Evolutionary conservation across 805 yeast genomes (phyloP).

Genomic region (Yamadazyma endophytica): DNA sequence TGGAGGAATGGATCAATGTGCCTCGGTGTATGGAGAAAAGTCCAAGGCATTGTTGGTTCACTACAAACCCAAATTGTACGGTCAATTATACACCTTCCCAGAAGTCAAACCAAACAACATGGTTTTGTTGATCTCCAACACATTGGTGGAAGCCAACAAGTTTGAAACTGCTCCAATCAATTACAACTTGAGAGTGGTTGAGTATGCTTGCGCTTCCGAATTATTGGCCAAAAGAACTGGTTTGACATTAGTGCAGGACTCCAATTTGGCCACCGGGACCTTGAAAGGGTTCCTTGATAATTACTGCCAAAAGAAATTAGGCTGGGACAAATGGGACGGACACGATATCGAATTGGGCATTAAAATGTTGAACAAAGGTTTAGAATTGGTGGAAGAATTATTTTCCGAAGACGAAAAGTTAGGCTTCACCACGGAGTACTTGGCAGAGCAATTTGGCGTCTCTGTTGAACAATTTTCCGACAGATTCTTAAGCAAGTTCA

Average conservation of each 20-base stretch:
- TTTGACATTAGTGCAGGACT: constrained; percentile 41
- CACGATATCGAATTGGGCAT: constrained; percentile 40
- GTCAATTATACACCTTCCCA: constrained; percentile 54
- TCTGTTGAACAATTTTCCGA: constrained; percentile 39
- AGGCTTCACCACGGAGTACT: constrained; percentile 51
- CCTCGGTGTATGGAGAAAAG: constrained; percentile 59
- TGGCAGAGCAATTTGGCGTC: constrained; percentile 39
- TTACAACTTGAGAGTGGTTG: constrained; percentile 70
- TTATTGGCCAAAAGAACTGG: constrained; percentile 48
- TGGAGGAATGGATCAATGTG: constrained; percentile 81
- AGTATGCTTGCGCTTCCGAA: constrained; percentile 64
- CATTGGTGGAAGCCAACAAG: constrained; percentile 59
- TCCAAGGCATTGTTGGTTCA: constrained; percentile 56
- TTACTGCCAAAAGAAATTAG: constrained; percentile 31
- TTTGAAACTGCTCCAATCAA: constrained; percentile 66
- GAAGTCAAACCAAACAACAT: constrained; percentile 36
- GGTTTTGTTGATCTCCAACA: constrained; percentile 59
- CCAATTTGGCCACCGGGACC: constrained; percentile 54
- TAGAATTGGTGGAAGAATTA: constrained; percentile 40
- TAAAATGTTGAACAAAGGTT: constrained; percentile 35
- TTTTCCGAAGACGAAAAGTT: constrained; percentile 29
- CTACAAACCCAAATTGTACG: constrained; percentile 56
- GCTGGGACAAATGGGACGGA: constrained; percentile 40
- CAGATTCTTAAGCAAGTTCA: constrained; percentile 46
- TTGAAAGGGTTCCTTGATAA: constrained; percentile 61